phyloP scores from a whole-genome alignment of 179 eudicot species.

The Sideroxylon spinosum region DNA sequence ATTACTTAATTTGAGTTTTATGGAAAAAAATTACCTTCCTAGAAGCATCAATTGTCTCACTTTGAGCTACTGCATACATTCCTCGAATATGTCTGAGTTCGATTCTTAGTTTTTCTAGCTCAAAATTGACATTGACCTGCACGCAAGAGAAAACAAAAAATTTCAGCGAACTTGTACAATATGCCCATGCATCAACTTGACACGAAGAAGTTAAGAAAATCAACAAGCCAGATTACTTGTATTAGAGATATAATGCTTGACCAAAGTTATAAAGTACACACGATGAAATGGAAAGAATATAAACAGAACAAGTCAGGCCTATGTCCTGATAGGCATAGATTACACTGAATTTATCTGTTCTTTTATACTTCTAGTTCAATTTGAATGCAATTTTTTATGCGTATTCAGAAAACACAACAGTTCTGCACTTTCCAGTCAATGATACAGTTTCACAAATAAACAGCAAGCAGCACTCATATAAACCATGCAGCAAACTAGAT shows the following conservation, averaged over 20 bases:
- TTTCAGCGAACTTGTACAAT: background rate
- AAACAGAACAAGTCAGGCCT: background rate
- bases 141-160: conserved; percentile 3
- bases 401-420: too few relatives aligned
- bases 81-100: conserved; percentile 74
- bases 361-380: background rate
- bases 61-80: conserved; percentile 79
- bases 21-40: conserved; percentile 42
- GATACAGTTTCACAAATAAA: too few relatives aligned
- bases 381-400: too few relatives aligned
- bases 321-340: background rate
- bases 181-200: background rate
- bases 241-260: background rate
- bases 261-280: background rate
- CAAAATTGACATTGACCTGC: conserved; percentile 46
- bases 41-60: conserved; percentile 69
- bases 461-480: too few relatives aligned
- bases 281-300: background rate
- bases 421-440: too few relatives aligned
- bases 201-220: background rate
- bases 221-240: background rate
- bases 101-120: conserved; percentile 70
- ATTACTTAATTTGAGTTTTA: background rate
- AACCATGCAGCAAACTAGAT: background rate
- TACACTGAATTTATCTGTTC: background rate